Evolutionary conservation across 768 basidiomycete genomes (phyloP).

Genomic region (Lactarius hatsudake): DNA sequence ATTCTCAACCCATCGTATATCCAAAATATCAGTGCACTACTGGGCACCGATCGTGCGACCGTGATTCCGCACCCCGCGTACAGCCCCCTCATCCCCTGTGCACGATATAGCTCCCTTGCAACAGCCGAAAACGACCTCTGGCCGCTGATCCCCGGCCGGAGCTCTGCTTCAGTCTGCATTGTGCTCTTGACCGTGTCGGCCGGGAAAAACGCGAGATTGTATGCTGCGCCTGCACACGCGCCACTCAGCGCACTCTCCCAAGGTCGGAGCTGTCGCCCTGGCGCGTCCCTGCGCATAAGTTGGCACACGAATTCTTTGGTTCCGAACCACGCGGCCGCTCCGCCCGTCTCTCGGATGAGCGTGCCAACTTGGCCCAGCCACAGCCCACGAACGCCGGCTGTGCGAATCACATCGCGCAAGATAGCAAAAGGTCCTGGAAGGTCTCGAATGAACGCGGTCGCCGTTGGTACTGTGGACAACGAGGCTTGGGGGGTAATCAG

Average conservation of each 20-base stretch:
- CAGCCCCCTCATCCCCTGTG: slow-evolving; percentile 76
- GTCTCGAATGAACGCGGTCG: slow-evolving; percentile 26
- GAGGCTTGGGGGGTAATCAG: slow-evolving; percentile 44
- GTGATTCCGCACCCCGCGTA: slow-evolving; percentile 96
- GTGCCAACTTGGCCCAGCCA: slow-evolving; percentile 97
- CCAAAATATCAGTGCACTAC: slow-evolving; percentile 89
- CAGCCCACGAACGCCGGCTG: slow-evolving; percentile 76
- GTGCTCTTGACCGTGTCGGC: slow-evolving; percentile 94
- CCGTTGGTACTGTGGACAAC: not conserved
- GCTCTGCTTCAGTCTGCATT: slow-evolving; percentile 91
- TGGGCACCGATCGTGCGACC: slow-evolving; percentile 78
- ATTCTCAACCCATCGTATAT: slow-evolving; percentile 79
- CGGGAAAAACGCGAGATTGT: slow-evolving; percentile 89
- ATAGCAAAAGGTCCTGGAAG: slow-evolving; percentile 77
- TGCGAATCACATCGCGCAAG: slow-evolving; percentile 57
- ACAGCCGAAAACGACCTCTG: slow-evolving; percentile 55
- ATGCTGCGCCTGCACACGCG: slow-evolving; percentile 80
- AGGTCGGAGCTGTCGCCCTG: slow-evolving; percentile 37
- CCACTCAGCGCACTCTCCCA: slow-evolving; percentile 88
- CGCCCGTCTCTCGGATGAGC: slow-evolving; percentile 89
- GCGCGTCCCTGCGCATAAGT: slow-evolving; percentile 44
- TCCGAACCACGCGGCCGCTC: slow-evolving; percentile 87
- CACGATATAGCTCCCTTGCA: slow-evolving; percentile 62
- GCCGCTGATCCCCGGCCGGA: slow-evolving; percentile 50
- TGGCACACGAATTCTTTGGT: slow-evolving; percentile 77